phyloP scores from a whole-genome alignment of 176 grass and related monocot genomes.

The Eleusine indica region DNA sequence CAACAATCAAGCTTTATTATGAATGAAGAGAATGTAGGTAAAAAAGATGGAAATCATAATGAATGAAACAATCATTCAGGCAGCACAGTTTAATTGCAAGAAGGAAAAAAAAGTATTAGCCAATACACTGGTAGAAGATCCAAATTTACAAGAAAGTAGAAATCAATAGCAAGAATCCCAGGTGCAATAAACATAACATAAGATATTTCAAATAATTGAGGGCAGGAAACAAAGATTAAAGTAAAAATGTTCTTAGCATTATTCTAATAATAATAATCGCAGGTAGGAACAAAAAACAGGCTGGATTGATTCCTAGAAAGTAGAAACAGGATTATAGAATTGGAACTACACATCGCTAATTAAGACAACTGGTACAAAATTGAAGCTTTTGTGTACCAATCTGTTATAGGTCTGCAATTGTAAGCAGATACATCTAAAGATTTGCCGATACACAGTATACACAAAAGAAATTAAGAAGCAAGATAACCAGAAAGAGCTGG shows the following conservation, averaged over 20 bases:
- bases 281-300: neutral
- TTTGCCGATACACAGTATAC: neutral
- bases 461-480: neutral
- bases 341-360: neutral
- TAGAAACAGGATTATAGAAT: neutral
- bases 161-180: neutral
- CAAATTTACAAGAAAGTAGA: neutral
- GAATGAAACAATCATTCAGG: too few relatives aligned
- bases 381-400: too few relatives aligned
- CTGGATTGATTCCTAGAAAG: neutral
- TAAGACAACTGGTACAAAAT: neutral
- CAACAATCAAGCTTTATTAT: neutral
- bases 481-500: neutral
- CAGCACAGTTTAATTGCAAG: neutral
- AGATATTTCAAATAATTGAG: neutral
- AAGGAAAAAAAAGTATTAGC: neutral
- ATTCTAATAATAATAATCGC: too few relatives aligned
- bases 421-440: neutral
- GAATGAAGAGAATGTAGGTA: neutral
- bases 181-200: neutral
- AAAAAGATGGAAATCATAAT: neutral
- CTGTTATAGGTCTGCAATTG: neutral
- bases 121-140: neutral
- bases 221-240: neutral
- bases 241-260: neutral